Evolutionary conservation across 2,329 filamentous ascomycete species (phyloP), one percentile per base, ranked within the genome.

Genomic region (Colletotrichum sp.): DNA sequence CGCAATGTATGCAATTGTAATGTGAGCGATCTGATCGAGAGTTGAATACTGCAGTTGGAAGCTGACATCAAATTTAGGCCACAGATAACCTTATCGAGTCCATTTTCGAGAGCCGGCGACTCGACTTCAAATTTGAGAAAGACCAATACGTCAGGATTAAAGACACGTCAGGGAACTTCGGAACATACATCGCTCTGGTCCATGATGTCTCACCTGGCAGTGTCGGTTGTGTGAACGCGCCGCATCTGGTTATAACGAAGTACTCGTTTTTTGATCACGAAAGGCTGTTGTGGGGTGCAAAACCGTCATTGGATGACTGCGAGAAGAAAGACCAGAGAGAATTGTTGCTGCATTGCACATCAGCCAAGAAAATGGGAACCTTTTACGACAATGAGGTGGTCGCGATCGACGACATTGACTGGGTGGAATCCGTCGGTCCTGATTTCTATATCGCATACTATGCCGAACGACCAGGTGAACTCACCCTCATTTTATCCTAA

Each of bases 361-460:
- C 3, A 3, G 1, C n/a, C 9, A 18, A 32, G 10, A 26, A 21
- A 7, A 60, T 60, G 28, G 57, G 28, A 1, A 28, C 24, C 1
- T 30, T 30, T 2, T 4, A 8, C 0, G 57, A 60, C 12, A 30
- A 6, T n/a, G 28, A 60, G 16, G 9, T 60, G 10, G 13, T 60
- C 21, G 9, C 10, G 10, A 60, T 60, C 1, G 18, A 60, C 18
- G 57, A 60, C 4, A 32, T 60, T 1, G 6, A 26, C 12, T 58
- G 8, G 55, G 24, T 30, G 12, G 16, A 6, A 8, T 6, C 4
- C 0, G 4, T 6, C 0, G 28, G 26, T 0, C 2, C 9, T 4
- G 5, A 60, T 18, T 60, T 60, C 18, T 12, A 6, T 3, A 21
- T 60, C 18, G 8, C 1, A 3, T 8, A 24, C 18, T 60, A 6